These are phyloP conservation scores for Mycosphaerella sp. DNA, from an alignment of 2,329 filamentous ascomycete species.

Conservation along the genomic window DNA sequence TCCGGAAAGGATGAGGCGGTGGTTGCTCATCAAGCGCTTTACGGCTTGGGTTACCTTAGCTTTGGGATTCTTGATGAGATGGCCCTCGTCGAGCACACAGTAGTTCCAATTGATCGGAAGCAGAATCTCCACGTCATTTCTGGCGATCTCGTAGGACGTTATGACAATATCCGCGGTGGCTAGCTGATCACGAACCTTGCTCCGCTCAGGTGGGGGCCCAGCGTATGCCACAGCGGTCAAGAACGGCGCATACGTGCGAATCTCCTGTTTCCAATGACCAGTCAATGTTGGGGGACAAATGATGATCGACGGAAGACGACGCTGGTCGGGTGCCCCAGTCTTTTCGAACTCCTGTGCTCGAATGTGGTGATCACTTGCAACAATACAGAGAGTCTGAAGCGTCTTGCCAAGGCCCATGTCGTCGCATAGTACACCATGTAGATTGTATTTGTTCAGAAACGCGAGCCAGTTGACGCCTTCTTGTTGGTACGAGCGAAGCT, in stretches of 20 bases:
- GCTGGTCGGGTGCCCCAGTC: slow-evolving; percentile 69
- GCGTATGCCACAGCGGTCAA: slow-evolving; percentile 85
- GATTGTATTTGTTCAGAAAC: slow-evolving; percentile 95
- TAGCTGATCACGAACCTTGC: slow-evolving; percentile 62
- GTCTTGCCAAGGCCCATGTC: slow-evolving; percentile 99
- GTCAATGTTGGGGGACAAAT: slow-evolving; percentile 94
- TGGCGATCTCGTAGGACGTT: slow-evolving; percentile 95
- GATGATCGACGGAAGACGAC: slow-evolving; percentile 81
- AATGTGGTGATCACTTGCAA: slow-evolving; percentile 93
- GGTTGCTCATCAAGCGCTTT: slow-evolving; percentile 83
- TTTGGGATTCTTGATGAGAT: slow-evolving; percentile 97
- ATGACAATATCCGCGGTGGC: slow-evolving; percentile 84
- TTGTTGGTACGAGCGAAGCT: slow-evolving; percentile 93
- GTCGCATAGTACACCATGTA: slow-evolving; percentile 96
- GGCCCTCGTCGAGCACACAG: slow-evolving; percentile 91
- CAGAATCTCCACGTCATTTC: slow-evolving; percentile 86
- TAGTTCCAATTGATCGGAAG: slow-evolving; percentile 91
- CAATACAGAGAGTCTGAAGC: slow-evolving; percentile 93
- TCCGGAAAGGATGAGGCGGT: slow-evolving; percentile 90
- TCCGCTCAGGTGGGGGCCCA: slow-evolving; percentile 75
- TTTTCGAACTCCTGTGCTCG: slow-evolving; percentile 84
- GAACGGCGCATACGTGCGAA: slow-evolving; percentile 93
- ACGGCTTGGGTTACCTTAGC: slow-evolving; percentile 93
- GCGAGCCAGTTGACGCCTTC: slow-evolving; percentile 98
- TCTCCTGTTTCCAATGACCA: slow-evolving; percentile 98